These are phyloP conservation scores for Phaffia australis DNA, from an alignment of 768 basidiomycete species.

Conservation along the genomic window DNA sequence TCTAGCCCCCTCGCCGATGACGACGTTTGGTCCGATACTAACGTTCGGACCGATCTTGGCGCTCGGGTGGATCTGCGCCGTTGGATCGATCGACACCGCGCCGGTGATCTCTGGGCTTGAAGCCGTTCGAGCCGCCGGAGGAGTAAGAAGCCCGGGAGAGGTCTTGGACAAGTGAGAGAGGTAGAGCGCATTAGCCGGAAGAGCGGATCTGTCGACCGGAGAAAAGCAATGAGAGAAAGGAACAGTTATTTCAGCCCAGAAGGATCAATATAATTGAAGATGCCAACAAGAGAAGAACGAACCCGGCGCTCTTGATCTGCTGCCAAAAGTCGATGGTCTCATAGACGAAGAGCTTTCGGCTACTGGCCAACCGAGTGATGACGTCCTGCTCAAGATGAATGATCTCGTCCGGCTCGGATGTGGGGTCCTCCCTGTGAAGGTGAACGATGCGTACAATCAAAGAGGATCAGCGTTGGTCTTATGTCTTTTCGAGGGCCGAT, in stretches of 20 bases:
- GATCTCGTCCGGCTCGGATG: constrained; percentile 39
- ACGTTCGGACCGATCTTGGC: constrained; percentile 37
- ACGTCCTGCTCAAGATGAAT: constrained; percentile 44
- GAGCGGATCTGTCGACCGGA: constrained; percentile 36
- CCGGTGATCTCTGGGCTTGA: constrained; percentile 35
- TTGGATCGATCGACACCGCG: constrained; percentile 41
- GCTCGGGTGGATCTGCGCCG: constrained; percentile 37
- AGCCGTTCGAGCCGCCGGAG: constrained; percentile 7
- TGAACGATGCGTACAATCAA: no score
- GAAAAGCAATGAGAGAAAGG: neutral
- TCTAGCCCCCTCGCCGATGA: constrained; percentile 38
- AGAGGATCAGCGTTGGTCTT: neutral
- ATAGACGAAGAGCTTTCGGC: constrained; percentile 42
- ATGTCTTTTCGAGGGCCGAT: neutral
- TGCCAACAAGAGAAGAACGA: constrained; percentile 17
- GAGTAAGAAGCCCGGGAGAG: constrained; percentile 37
- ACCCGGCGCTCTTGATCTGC: constrained; percentile 44
- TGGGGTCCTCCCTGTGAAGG: constrained; percentile 35
- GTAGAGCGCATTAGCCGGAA: constrained; percentile 42
- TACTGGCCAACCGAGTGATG: constrained; percentile 40
- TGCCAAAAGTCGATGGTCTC: constrained; percentile 40
- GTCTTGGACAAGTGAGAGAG: constrained; percentile 39
- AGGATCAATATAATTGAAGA: neutral
- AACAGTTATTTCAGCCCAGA: no score
- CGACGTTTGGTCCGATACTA: constrained; percentile 36